phyloP scores from a whole-genome alignment of 2,329 filamentous ascomycete genomes.

The Apiospora phragmitis region DNA sequence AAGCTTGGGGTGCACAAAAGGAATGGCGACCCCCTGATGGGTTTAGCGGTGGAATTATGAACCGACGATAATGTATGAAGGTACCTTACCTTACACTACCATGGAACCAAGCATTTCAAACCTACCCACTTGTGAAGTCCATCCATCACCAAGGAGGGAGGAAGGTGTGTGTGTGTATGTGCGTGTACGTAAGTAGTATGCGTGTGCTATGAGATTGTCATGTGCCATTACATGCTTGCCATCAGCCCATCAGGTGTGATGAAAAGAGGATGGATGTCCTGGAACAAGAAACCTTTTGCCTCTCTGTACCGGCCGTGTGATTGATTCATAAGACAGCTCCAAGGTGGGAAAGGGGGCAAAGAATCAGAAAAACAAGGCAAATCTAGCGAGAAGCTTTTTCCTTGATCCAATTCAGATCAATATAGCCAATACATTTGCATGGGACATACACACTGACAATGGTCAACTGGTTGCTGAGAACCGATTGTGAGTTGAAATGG shows the following conservation, averaged over 20 bases:
- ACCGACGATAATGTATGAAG: not conserved
- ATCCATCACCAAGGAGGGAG: not conserved
- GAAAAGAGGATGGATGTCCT: not conserved
- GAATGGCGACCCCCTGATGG: not conserved
- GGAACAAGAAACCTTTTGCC: not conserved
- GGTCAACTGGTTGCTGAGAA: not conserved
- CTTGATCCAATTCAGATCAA: not conserved
- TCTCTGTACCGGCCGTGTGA: not conserved
- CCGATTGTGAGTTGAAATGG: not conserved
- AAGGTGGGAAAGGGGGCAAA: not conserved
- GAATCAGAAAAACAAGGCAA: not conserved
- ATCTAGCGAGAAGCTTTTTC: not conserved
- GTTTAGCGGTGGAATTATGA: not conserved
- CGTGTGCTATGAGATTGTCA: conserved; percentile 3
- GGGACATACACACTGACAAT: not conserved
- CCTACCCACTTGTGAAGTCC: not conserved
- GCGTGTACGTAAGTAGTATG: not conserved
- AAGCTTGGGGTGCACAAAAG: not conserved
- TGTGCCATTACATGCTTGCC: not conserved
- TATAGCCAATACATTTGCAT: not conserved
- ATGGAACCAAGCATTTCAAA: not conserved
- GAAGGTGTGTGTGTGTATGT: not conserved
- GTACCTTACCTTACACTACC: not conserved
- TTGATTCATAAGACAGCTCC: not conserved
- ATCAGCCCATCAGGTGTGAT: conserved; percentile 5